These are phyloP conservation scores for Paramecium biaurelia DNA, from an alignment of 73 alveolate species.

Conservation along the genomic window DNA sequence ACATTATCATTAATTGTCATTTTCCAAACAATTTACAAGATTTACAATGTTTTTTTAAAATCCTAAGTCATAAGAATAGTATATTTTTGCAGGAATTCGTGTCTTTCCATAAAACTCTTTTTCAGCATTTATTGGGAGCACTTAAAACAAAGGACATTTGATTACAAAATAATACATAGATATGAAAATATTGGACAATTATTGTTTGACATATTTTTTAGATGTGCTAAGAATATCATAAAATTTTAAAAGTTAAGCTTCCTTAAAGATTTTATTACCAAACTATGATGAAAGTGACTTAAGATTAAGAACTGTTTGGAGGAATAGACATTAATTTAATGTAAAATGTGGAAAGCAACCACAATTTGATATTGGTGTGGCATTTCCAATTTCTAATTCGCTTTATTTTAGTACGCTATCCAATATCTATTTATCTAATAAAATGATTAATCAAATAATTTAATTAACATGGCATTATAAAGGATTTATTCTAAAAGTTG, in stretches of 20 bases:
- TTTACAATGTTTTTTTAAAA: not conserved
- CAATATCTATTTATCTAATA: not conserved
- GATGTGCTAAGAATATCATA: not conserved
- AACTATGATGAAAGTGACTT: not conserved
- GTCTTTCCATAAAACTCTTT: not conserved
- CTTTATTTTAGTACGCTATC: not conserved
- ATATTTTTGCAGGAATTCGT: not conserved
- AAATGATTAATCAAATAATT: not conserved
- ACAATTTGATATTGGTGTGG: not conserved
- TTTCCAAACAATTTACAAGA: not conserved
- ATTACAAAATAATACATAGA: not conserved
- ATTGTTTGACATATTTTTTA: not conserved
- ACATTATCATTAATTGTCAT: not conserved
- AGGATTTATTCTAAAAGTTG: not conserved
- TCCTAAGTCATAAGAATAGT: not conserved
- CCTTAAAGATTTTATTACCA: not conserved
- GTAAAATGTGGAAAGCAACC: not conserved
- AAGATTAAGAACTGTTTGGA: not conserved
- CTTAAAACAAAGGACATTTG: not conserved
- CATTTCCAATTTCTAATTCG: not conserved
- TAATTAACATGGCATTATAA: not conserved
- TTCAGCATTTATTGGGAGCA: not conserved
- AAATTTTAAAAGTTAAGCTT: not conserved
- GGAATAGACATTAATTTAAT: not conserved
- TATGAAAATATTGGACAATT: not conserved